phyloP scores from a whole-genome alignment of 2,329 filamentous ascomycete species.

The Diaporthe destruens region DNA sequence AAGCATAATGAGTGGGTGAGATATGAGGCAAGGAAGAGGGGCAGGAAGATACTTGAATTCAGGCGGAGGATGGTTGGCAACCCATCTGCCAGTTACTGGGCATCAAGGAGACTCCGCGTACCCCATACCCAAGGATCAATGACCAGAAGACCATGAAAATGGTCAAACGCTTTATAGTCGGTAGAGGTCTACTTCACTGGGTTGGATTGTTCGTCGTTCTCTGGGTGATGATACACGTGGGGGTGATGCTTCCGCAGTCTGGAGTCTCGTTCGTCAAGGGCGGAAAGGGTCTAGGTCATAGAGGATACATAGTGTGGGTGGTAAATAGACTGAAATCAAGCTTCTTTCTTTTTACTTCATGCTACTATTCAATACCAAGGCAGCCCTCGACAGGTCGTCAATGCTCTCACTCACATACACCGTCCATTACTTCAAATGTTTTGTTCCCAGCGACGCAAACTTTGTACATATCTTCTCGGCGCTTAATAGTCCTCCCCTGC shows the following conservation, averaged over 20 bases:
- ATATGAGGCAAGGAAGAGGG: constrained; percentile 36
- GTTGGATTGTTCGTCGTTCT: constrained; percentile 8
- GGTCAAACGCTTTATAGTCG: constrained; percentile 36
- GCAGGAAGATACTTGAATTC: constrained; percentile 35
- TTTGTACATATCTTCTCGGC: constrained; percentile 53
- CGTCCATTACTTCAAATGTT: not conserved
- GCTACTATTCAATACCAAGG: not conserved
- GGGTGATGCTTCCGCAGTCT: constrained; percentile 23
- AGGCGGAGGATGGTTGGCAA: constrained; percentile 35
- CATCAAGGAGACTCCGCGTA: not conserved
- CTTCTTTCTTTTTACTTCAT: not conserved
- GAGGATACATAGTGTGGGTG: not conserved
- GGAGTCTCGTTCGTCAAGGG: constrained; percentile 32
- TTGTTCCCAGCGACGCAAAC: constrained; percentile 38
- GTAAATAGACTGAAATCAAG: not conserved
- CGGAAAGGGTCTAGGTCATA: not conserved
- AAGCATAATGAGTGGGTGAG: constrained; percentile 38
- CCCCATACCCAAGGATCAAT: constrained; percentile 36
- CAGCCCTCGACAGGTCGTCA: too few species aligned
- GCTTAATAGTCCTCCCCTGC: constrained; percentile 48
- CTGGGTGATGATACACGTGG: constrained; percentile 25
- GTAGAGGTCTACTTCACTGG: constrained; percentile 36
- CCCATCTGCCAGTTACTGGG: constrained; percentile 36
- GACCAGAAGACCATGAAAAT: constrained; percentile 41
- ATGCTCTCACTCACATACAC: too few species aligned